phyloP scores from a whole-genome alignment of 805 yeast species.

The Candida ponderosae region DNA sequence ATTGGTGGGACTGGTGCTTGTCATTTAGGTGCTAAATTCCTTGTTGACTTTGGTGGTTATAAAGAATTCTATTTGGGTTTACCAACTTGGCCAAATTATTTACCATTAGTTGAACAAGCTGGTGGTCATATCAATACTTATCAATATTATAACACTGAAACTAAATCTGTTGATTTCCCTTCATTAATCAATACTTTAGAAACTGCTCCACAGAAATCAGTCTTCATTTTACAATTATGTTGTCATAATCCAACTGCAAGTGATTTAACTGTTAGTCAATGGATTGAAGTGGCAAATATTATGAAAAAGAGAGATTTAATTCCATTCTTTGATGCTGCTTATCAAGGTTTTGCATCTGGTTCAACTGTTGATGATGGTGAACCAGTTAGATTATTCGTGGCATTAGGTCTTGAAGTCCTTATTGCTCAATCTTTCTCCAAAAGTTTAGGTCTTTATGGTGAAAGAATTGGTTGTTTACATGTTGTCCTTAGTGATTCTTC shows the following conservation, averaged over 20 bases:
- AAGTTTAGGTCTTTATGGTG: conserved; percentile 82
- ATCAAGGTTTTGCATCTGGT: conserved; percentile 86
- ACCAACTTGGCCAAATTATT: conserved; percentile 2
- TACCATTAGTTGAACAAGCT: background rate
- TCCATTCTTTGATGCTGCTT: conserved; percentile 79
- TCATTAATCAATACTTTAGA: background rate
- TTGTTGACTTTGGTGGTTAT: conserved; percentile 17
- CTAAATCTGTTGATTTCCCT: background rate
- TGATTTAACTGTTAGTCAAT: conserved; percentile 66
- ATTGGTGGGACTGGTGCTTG: conserved; percentile 80
- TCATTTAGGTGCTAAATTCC: conserved; percentile 63
- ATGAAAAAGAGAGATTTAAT: conserved; percentile 45
- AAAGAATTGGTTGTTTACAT: conserved; percentile 60
- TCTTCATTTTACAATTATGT: conserved; percentile 62
- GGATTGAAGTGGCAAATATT: conserved; percentile 59
- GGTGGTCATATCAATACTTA: background rate
- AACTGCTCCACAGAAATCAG: conserved; percentile 3
- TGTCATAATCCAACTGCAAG: conserved; percentile 89
- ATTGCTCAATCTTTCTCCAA: conserved; percentile 82
- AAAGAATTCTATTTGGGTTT: conserved; percentile 25
- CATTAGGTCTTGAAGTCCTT: conserved; percentile 1
- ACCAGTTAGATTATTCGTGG: conserved; percentile 33
- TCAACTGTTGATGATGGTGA: conserved; percentile 58
- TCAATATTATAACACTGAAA: background rate
- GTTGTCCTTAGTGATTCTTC: conserved; percentile 23